These are phyloP conservation scores for Solanum hybrid DNA, from an alignment of 305 asterid species.

Conservation along the genomic window DNA sequence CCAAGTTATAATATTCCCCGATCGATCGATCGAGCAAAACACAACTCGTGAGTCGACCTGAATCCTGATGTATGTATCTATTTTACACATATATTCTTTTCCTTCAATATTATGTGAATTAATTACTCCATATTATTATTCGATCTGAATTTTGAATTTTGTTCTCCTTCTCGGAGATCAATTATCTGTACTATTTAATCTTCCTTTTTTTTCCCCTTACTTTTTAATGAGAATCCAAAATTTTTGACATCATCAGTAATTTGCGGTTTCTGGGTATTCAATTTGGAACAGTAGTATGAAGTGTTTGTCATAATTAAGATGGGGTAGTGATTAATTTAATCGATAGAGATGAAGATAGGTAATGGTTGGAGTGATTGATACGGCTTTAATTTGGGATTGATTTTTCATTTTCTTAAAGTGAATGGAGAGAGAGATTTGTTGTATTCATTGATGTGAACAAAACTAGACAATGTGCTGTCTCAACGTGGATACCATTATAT, in stretches of 20 bases:
- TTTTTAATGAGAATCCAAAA: not conserved
- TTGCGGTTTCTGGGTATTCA: not conserved
- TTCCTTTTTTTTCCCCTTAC: no score
- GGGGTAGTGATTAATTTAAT: not conserved
- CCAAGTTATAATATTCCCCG: not conserved
- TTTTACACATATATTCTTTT: not conserved
- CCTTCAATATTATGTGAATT: not conserved
- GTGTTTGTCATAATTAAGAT: not conserved
- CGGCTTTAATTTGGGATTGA: not conserved
- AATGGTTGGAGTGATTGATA: not conserved
- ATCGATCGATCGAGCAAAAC: not conserved
- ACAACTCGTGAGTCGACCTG: not conserved
- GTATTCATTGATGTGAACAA: not conserved
- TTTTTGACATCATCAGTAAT: not conserved
- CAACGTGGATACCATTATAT: slow-evolving; percentile 1
- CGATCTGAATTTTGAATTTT: not conserved
- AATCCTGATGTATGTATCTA: not conserved
- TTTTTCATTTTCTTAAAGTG: not conserved
- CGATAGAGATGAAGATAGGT: not conserved
- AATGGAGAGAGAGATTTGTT: not conserved
- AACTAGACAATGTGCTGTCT: not conserved
- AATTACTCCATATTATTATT: not conserved
- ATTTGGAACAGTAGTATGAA: not conserved
- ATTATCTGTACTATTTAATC: not conserved
- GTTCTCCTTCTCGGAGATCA: not conserved